These are phyloP conservation scores for Alternaria longipes DNA, from an alignment of 2,329 filamentous ascomycete genomes.

Conservation along the genomic window DNA sequence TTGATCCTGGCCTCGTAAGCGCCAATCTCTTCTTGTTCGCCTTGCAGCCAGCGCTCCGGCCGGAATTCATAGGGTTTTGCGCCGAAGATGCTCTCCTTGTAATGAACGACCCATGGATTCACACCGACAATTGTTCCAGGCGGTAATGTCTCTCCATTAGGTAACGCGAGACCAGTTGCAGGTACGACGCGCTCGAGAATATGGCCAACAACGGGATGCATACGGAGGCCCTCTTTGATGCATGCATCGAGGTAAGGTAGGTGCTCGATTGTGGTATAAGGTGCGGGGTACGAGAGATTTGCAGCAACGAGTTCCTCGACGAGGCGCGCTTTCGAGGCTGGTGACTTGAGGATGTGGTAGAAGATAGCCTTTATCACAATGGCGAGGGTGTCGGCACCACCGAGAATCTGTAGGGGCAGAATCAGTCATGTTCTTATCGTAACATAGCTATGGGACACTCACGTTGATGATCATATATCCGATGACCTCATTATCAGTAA, in stretches of 20 bases:
- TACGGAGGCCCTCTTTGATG: constrained; percentile 58
- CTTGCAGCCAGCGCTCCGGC: constrained; percentile 48
- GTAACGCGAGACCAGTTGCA: constrained; percentile 24
- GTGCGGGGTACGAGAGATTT: constrained; percentile 25
- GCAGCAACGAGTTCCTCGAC: constrained; percentile 35
- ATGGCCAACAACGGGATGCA: constrained; percentile 52
- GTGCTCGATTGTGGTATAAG: constrained; percentile 30
- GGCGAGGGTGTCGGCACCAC: constrained; percentile 42
- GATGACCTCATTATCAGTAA: constrained; percentile 43
- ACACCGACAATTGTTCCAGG: constrained; percentile 46
- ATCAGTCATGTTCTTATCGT: background rate
- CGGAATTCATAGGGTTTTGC: constrained; percentile 27
- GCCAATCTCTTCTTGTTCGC: constrained; percentile 20
- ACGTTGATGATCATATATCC: constrained; percentile 47
- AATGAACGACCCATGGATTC: constrained; percentile 43
- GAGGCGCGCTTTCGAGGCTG: constrained; percentile 30
- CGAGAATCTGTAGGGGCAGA: constrained; percentile 33
- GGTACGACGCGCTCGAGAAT: constrained; percentile 47
- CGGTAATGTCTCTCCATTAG: constrained; percentile 35
- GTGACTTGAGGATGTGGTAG: constrained; percentile 38
- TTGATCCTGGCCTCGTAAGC: constrained; percentile 31
- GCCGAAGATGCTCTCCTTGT: constrained; percentile 33
- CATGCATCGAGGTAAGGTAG: constrained; percentile 58
- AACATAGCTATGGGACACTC: constrained; percentile 4
- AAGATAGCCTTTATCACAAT: constrained; percentile 38